Conservation (phyloP, 2,329 filamentous ascomycete species). For the Clarireedia hainanense region DNA sequence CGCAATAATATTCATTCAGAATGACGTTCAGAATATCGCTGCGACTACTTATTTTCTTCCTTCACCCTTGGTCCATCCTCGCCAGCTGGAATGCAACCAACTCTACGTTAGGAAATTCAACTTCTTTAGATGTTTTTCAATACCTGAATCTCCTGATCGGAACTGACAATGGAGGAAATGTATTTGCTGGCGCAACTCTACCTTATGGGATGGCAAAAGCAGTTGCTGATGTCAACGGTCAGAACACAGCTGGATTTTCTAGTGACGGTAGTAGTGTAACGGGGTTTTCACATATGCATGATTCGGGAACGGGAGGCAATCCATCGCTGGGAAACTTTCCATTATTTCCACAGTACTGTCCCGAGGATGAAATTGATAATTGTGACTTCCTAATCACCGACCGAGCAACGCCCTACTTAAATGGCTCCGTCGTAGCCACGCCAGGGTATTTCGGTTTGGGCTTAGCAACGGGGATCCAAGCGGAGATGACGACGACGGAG, state of each 20-base stretch:
- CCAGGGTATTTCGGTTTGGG: constrained; percentile 60
- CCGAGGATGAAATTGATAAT: constrained; percentile 42
- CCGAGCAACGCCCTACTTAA: constrained; percentile 36
- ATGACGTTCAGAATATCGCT: not conserved
- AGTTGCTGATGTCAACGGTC: constrained; percentile 42
- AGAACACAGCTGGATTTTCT: constrained; percentile 39
- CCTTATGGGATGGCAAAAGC: constrained; percentile 50
- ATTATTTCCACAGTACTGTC: constrained; percentile 37
- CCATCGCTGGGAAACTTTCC: constrained; percentile 41
- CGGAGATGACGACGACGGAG: constrained; percentile 59
- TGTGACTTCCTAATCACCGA: constrained; percentile 46
- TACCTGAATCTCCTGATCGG: constrained; percentile 44
- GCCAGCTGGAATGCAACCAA: not conserved
- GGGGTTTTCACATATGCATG: constrained; percentile 42
- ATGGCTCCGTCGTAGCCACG: constrained; percentile 43
- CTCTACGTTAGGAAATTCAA: not conserved
- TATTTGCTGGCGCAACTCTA: constrained; percentile 46
- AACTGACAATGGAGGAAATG: constrained; percentile 42
- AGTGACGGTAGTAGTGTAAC: constrained; percentile 41
- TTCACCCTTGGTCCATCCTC: not conserved
- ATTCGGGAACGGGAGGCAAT: constrained; percentile 38
- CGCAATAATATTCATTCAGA: not conserved
- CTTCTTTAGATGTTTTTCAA: constrained; percentile 20
- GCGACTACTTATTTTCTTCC: not conserved
- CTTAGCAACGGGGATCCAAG: constrained; percentile 46